Evolutionary conservation across 1,139 yeast species (phyloP), one percentile per base, ranked within the genome.

Genomic region (Diutina scorzettiae): DNA sequence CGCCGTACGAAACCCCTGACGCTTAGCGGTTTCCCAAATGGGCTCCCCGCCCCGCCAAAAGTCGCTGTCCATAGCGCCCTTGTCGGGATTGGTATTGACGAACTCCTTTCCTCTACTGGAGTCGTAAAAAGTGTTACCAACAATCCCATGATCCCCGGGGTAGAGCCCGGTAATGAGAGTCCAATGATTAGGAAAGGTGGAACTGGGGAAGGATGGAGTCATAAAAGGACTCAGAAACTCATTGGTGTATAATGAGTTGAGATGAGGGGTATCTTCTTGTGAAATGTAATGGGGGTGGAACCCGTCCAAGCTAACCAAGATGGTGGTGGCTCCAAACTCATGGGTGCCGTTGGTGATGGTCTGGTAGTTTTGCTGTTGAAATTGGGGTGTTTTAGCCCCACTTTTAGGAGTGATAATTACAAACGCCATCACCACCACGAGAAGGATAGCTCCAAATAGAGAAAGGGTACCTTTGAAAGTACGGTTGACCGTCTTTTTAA

Each of bases 181-280:
- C 93, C 95, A 89, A 57, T 86, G 95, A 56, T 89, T 87, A 0
- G 96, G 94, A 53, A 85, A 84, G 1, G 95, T 84, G 32, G 87
- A 83, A 0, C 94, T 76, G 2, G 96, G 96, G 57, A 87, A 87
- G 5, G 86, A 74, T 0, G 96, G 95, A 3, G 61, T 63, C 91
- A 89, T 83, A 54, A 76, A 85, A 1, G 96, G 96, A 3, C 93
- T 76, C 4, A 83, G 83, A 49, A 71, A 75, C 19, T 71, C 78
- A 21, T 71, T 62, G 8, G 68, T 53, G 51, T 76, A 59, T 57
- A 82, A 59, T 14, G 66, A 60, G 53, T 82, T 81, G 55, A 89
- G 55, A 33, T 76, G 64, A 1, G 97, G 96, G 0, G 96, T 87
- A 34, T 70, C 53, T 18, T 68, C 63, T 5, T 71, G 56, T 21